Base-by-base conservation (phyloP, 306 rosid genomes). In the Fragaria ananassa region DNA sequence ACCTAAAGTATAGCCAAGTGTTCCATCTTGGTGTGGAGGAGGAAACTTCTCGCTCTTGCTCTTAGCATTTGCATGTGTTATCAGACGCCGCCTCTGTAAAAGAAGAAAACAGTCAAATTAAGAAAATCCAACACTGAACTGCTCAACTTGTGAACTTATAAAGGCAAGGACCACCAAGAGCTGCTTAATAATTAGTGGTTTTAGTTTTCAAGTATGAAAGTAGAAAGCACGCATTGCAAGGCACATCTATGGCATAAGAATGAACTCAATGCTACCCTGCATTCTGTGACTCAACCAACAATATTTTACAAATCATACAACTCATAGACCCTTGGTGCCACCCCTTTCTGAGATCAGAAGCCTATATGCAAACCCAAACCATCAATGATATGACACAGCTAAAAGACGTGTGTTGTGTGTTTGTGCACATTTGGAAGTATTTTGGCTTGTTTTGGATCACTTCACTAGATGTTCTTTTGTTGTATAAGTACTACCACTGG, bases 21-120 rank as follows among this genome's bases (percentile, higher is more conserved):
- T 70, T 88, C 99, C 99, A 19, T 96, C 99, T 87, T 96, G 96
- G 84, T 96, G 99, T 1, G 99, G 99, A 66, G 99, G 99, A 72
- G 98, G 99, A 79, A 96, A 96, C 87, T 96, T 96, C 77, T 96
- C 99, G 5, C 99, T 96, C 89, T 96, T 96, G 91, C 98, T 96
- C 90, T 96, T 96, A 0, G 98, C 98, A 72, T 96, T 96, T 66
- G 99, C 91, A 69, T 92, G 99, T 11, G 98, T 90, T 78, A 96
- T 92, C 68, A 92, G 75, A 68, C 98, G 86, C 74, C 97, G 93
- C 81, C 98, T 91, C 99, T 92, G 96, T 66, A 77, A 37, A 10
- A 13, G 63, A 44, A 64, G 49, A 42, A 56, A 76, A 84, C 70
- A 68, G 42, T 42, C 57, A 78, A 41, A 65, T 51, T 51, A 47